Percentiles rank a stretch among this genome's conserved stretches.
phyloP scores from a whole-genome alignment of 148 eudicot genomes.

The Mesembryanthemum crystallinum region DNA sequence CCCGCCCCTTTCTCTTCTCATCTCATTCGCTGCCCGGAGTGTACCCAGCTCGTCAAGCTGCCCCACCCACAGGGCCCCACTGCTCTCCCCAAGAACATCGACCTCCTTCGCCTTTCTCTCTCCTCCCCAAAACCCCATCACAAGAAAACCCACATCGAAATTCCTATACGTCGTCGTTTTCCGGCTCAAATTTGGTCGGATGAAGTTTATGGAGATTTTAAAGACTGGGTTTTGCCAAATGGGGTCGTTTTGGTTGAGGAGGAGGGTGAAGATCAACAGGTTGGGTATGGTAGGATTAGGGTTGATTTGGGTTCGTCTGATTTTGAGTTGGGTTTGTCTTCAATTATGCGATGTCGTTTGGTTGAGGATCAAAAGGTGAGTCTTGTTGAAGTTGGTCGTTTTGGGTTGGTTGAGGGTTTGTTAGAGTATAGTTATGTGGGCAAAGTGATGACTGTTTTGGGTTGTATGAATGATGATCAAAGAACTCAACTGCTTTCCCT shows the following conservation, averaged over 20 bases:
- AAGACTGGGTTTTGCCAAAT: slow-evolving; percentile 54
- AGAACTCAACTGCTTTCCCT: slow-evolving; percentile 44
- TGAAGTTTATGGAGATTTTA: slow-evolving; percentile 56
- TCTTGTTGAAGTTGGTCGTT: slow-evolving; percentile 48
- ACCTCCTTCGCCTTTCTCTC: slow-evolving; percentile 60
- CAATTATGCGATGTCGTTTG: slow-evolving; percentile 33
- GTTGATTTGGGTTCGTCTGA: too few species aligned
- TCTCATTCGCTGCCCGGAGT: slow-evolving; percentile 67
- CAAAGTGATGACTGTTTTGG: slow-evolving; percentile 49
- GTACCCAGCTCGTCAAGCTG: slow-evolving; percentile 62
- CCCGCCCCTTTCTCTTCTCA: slow-evolving; percentile 40
- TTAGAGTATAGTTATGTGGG: slow-evolving; percentile 52
- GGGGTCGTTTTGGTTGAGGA: slow-evolving; percentile 36
- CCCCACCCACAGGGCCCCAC: slow-evolving; percentile 47
- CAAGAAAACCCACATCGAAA: not conserved
- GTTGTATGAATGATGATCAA: slow-evolving; percentile 41
- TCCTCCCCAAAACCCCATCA: slow-evolving; percentile 23
- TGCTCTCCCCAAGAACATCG: slow-evolving; percentile 79
- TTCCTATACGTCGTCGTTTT: slow-evolving; percentile 24
- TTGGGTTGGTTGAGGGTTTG: slow-evolving; percentile 21
- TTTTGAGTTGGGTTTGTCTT: slow-evolving; percentile 11
- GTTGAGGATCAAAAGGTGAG: slow-evolving; percentile 40
- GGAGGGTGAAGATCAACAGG: not conserved
- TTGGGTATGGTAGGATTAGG: slow-evolving; percentile 32
- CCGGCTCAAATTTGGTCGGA: slow-evolving; percentile 43